Conservation (phyloP, 2,329 filamentous ascomycete genomes). For the Magnaporthiopsis poae region DNA sequence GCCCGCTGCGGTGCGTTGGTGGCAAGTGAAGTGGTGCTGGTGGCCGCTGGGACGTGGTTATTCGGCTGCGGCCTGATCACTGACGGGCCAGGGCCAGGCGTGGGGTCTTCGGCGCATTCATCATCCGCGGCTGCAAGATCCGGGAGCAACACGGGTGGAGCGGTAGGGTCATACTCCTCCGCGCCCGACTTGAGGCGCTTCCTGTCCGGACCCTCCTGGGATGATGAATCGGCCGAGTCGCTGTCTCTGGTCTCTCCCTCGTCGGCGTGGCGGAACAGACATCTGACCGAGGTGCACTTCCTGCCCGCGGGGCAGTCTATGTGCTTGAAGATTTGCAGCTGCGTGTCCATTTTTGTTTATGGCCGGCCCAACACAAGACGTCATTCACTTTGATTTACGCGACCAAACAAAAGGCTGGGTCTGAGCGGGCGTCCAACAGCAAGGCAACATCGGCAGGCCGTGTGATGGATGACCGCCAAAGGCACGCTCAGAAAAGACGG, state of each 20-base stretch:
- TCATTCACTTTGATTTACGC: background rate
- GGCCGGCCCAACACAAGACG: no score
- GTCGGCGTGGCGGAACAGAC: constrained; percentile 16
- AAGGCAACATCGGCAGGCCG: background rate
- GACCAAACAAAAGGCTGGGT: background rate
- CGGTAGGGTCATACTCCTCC: constrained; percentile 9
- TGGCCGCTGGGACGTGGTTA: background rate
- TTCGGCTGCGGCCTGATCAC: background rate
- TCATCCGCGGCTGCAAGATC: background rate
- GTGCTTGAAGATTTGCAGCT: constrained; percentile 14
- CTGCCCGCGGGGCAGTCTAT: constrained; percentile 17
- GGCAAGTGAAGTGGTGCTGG: background rate
- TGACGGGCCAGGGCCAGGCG: background rate
- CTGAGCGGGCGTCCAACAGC: background rate
- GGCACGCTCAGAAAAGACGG: background rate
- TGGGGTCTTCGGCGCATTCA: background rate
- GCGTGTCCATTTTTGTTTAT: constrained; percentile 2
- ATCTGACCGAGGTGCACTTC: constrained; percentile 14
- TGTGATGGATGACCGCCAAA: background rate
- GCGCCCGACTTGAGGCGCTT: constrained; percentile 8
- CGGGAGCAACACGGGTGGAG: constrained; percentile 1
- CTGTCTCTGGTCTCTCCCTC: background rate
- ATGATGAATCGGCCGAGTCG: background rate
- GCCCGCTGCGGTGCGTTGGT: background rate
- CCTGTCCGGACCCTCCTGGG: constrained; percentile 2